Base-by-base conservation (phyloP, 805 yeast genomes). In the Kazachstania bromeliacearum region DNA sequence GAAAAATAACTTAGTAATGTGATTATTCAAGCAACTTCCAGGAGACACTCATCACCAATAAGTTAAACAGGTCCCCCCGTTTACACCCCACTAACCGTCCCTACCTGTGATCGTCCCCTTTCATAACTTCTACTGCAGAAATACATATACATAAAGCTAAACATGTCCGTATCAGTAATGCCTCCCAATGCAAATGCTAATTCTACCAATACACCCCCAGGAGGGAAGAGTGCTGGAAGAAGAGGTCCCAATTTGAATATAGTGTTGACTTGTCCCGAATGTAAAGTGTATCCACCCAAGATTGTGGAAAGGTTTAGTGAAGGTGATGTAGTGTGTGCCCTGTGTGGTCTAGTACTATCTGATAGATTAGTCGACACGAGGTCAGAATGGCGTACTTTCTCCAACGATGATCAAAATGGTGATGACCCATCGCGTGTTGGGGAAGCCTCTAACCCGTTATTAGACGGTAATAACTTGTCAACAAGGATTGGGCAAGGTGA, bases 361-460 rank as follows among this genome's bases (percentile, higher is more conserved):
- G 95, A 87, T 56, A 71, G 88, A 45, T 79, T 89, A 35, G 95
- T 89, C 21, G 98, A 89, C 53, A 88, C 95, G 4, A 71, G 97
- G 47, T 85, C 96, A 1, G 98, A 89, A 67, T 89, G 98, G 98
- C 83, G 98, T 67, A 92, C 98, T 2, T 89, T 89, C 59, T 80
- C 94, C 41, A 92, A 92, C 56, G 98, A 89, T 59, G 98, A 89
- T 60, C 97, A 89, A 59, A 92, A 89, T 49, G 95, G 94, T 50
- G 96, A 87, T 60, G 98, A 89, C 59, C 98, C 98, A 4, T 79
- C 92, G 46, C 97, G 98, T 83, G 98, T 89, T 44, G 98, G 98
- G 60, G 96, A 88, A 56, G 96, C 96, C 4, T 79, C 87, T 13
- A 88, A 88, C 56, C 96, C 96, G 7, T 66, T 88, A 37, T 69